Percentiles rank a stretch among this genome's conserved stretches.
These are phyloP conservation scores for Saposhnikovia divaricata DNA, from an alignment of 129 eudicot genomes.

Conservation along the genomic window DNA sequence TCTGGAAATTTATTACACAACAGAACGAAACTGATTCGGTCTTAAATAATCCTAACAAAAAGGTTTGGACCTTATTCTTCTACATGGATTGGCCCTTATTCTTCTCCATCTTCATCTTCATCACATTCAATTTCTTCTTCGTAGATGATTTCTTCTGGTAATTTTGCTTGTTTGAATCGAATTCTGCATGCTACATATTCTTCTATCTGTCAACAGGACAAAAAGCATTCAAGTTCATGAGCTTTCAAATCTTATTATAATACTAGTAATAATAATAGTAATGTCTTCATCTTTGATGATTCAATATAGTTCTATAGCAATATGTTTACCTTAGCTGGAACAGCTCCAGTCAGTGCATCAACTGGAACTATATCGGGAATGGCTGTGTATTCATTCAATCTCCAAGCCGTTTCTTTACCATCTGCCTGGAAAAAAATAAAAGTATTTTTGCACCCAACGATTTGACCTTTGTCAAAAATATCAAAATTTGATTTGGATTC, in stretches of 20 bases:
- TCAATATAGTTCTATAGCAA: background rate
- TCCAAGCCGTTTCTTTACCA: background rate
- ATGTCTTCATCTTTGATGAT: background rate
- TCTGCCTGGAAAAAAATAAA: background rate
- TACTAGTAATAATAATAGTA: background rate
- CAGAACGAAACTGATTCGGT: background rate
- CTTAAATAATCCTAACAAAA: background rate
- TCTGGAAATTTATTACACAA: background rate
- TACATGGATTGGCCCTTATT: background rate
- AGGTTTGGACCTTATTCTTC: background rate
- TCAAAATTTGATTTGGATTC: background rate
- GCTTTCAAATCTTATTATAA: no score
- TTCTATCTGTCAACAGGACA: background rate
- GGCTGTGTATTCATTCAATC: background rate
- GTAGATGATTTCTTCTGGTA: background rate
- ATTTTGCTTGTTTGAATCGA: background rate
- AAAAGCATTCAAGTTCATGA: background rate
- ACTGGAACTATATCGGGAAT: background rate
- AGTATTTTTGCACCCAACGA: background rate
- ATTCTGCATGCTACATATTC: constrained; percentile 8
- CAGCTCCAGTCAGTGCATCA: background rate
- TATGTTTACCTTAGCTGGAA: background rate
- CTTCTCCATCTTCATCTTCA: background rate
- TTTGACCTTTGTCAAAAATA: background rate
- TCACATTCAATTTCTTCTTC: background rate